Evolutionary conservation across 176 grass and related monocot genomes (phyloP), one percentile per base, ranked within the genome.

Genomic region (Oryza coarctata): DNA sequence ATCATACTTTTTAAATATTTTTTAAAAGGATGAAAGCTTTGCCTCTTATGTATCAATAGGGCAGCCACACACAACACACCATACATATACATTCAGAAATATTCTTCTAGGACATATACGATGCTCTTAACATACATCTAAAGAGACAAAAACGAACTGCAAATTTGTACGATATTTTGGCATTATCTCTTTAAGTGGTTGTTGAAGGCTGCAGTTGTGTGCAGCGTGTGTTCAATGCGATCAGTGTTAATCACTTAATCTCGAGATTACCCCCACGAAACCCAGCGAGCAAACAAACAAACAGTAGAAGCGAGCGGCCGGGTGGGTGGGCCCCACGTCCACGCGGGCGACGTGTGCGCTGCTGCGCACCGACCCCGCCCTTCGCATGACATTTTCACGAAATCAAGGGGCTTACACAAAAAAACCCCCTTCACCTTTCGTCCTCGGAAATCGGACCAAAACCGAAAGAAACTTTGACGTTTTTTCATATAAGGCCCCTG

Each of bases 231-330:
- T 43, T 6, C 6, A 49, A 0, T 17, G 43, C 0, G 45, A 49
- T 49, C 11, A 49, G 15, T 18, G 14, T 49, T 49, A 49, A 49
- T 17, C 4, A 18, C 49, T 20, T 75, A 75, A 73, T 31, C 74
- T 23, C 2, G 29, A 35, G 20, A 80, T 47, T 80, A 80, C 63
- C 33, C 41, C 18, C 44, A 69, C 78, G 44, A 50, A 80, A 68
- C 1, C 38, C 5, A 67, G 4, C 22, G 12, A 45, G 15, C 7
- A 9, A 23, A 23, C 52, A 58, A 57, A 57, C 50, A 57, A 57
- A 12, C 52, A 3, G 20, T n/a, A 57, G 52, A 22, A n/a, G 50
- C 76, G 3, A 66, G 29, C 32, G 22, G 26, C 45, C 33, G 14
- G 66, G 34, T 17, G 77, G 34, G 49, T 45, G 43, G 17, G 14